A percentile compares a stretch with the other conserved stretches of the same genome.
phyloP scores from a whole-genome alignment of 2,329 filamentous ascomycete species.

The Tolypocladium nubicola region DNA sequence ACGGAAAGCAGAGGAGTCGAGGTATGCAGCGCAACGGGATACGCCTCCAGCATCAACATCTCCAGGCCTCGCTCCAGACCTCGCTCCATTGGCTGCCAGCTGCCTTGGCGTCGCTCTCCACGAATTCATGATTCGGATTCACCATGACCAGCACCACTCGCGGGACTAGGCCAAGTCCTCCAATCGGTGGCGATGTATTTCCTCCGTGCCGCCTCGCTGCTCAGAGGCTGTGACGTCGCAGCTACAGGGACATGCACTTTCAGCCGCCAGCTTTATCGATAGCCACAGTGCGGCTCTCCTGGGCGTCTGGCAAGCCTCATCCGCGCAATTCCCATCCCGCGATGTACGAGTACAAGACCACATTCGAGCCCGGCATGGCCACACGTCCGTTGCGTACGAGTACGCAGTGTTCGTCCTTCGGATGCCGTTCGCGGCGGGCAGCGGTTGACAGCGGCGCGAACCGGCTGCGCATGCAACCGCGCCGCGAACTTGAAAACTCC shows the following conservation, averaged over 20 bases:
- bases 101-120: no score
- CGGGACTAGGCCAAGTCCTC: neutral
- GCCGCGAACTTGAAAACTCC: neutral
- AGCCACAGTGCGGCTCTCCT: neutral
- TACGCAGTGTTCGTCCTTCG: no score
- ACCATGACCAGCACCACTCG: neutral
- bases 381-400: no score
- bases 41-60: neutral
- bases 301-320: neutral
- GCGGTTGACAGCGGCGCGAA: no score
- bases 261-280: neutral
- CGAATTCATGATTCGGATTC: no score
- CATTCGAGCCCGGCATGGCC: neutral
- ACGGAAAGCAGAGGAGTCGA: neutral
- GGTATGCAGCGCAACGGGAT: neutral
- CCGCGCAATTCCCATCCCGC: neutral
- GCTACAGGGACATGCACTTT: neutral
- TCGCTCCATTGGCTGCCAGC: no score
- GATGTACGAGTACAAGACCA: neutral
- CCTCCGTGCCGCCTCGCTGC: neutral
- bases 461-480: no score
- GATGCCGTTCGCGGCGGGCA: no score
- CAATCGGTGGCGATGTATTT: neutral
- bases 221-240: neutral
- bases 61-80: no score